phyloP scores from a whole-genome alignment of 2,329 filamentous ascomycete species.

The Exophiala phaeomuriformis region DNA sequence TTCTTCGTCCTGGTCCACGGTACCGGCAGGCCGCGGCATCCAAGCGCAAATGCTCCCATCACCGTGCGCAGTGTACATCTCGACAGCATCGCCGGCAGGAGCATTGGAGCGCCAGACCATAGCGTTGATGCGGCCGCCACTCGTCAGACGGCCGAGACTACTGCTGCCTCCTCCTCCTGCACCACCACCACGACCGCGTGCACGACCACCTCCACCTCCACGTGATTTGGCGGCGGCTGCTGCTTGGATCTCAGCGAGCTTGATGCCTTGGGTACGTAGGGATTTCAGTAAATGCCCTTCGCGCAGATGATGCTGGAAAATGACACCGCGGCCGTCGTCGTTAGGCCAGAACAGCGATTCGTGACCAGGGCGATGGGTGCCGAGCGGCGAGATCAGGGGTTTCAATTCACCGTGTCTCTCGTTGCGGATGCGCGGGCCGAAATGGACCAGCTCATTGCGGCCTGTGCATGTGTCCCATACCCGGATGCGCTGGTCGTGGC shows the following conservation, averaged over 20 bases:
- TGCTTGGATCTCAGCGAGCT: slow-evolving; percentile 29
- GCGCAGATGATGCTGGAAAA: slow-evolving; percentile 71
- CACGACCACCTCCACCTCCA: background rate
- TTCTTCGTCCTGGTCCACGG: slow-evolving; percentile 41
- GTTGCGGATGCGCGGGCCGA: slow-evolving; percentile 76
- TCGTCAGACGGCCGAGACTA: slow-evolving; percentile 30
- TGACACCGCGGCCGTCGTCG: slow-evolving; percentile 58
- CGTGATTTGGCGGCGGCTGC: slow-evolving; percentile 14
- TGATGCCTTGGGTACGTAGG: slow-evolving; percentile 55
- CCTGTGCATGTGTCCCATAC: slow-evolving; percentile 79
- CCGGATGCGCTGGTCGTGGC: slow-evolving; percentile 74
- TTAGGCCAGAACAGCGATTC: slow-evolving; percentile 77
- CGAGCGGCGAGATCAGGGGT: slow-evolving; percentile 57
- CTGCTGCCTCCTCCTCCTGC: no score
- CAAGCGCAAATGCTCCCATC: slow-evolving; percentile 80
- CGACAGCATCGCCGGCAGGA: slow-evolving; percentile 55
- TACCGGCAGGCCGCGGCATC: slow-evolving; percentile 44
- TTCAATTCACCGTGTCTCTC: slow-evolving; percentile 47
- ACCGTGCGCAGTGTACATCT: slow-evolving; percentile 73
- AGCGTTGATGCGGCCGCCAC: slow-evolving; percentile 60
- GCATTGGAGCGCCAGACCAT: slow-evolving; percentile 60
- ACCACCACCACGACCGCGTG: no score
- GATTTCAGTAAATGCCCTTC: slow-evolving; percentile 66
- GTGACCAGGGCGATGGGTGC: slow-evolving; percentile 45
- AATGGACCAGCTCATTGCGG: slow-evolving; percentile 80